Base-by-base conservation (phyloP, 1,284 basidiomycete species). In the Trametes hirsuta region DNA sequence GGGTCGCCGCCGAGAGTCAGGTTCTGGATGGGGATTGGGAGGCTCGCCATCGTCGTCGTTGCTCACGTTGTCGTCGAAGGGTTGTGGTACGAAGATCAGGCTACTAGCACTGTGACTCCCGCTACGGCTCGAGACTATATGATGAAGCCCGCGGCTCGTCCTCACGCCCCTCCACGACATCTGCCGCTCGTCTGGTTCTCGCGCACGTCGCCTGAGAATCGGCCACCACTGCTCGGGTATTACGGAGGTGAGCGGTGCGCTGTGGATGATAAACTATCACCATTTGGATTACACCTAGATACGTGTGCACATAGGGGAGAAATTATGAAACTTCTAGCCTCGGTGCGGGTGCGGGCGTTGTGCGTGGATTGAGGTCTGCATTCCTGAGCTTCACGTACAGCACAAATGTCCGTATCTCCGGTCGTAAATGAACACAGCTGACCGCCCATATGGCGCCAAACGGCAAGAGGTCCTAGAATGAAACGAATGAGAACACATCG, bases 1-100 rank as follows among this genome's bases (percentile, higher is more conserved):
- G 95, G 91, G 70, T 95, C 87, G 44, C 84, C 82, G 35, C 80
- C 81, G 60, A 85, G 78, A 72, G 87, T 86, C 66, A 88, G 91
- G 71, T 93, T 93, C 58, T 66, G 65, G 39, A 64, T 58, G 40
- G 66, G 61, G 45, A 86, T 86, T 64, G 86, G 81, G 83, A 89
- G 88, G 55, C 61, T 74, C 57, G 67, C 57, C 70, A 72, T 72
- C 47, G 53, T 14, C 30, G 25, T 24, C 15, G 47, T 3, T n/a
- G 34, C 25, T 40, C 56, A 21, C 35, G 53, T 11, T 40, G 44
- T 35, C 4, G 36, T 8, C 37, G 35, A 12, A 9, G 48, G 9
- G 22, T 35, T 18, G 36, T 34, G 36, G 11, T 10, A 18, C 35
- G 48, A 25, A 12, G 48, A 14, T 25, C 21, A 30, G 30, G 30